Conservation (phyloP, 352 stramenopile genomes). For the Phytopythium sindhum region DNA sequence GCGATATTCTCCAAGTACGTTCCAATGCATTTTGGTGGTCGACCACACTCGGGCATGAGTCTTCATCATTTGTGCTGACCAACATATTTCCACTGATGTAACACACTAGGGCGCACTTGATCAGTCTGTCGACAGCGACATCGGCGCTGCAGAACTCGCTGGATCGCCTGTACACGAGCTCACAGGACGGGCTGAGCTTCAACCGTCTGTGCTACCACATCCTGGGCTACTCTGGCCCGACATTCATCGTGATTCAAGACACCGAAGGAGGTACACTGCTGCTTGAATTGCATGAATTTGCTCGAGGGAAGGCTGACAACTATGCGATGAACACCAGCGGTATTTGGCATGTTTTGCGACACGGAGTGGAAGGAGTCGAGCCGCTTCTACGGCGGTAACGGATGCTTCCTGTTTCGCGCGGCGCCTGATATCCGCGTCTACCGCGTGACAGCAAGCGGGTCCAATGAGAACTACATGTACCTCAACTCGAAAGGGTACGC, state of each 20-base stretch:
- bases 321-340: constrained; percentile 24
- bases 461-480: constrained; percentile 81
- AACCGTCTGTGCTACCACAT: constrained; percentile 82
- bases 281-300: background rate
- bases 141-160: constrained; percentile 56
- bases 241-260: constrained; percentile 65
- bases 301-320: constrained; percentile 1
- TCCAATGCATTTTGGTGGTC: background rate
- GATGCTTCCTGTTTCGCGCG: constrained; percentile 78
- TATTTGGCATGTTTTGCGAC: constrained; percentile 88
- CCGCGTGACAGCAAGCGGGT: constrained; percentile 37
- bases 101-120: constrained; percentile 53
- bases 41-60: background rate
- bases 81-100: background rate
- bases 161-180: constrained; percentile 73
- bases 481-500: constrained; percentile 83
- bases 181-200: constrained; percentile 78
- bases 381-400: constrained; percentile 76
- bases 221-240: constrained; percentile 72
- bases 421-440: constrained; percentile 63
- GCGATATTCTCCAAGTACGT: constrained; percentile 67
- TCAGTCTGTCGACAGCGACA: constrained; percentile 52
- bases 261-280: constrained; percentile 46
- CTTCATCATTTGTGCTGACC: background rate
- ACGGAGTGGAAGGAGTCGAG: constrained; percentile 82